Conservation (phyloP, 768 basidiomycete genomes). For the Russula abietina region DNA sequence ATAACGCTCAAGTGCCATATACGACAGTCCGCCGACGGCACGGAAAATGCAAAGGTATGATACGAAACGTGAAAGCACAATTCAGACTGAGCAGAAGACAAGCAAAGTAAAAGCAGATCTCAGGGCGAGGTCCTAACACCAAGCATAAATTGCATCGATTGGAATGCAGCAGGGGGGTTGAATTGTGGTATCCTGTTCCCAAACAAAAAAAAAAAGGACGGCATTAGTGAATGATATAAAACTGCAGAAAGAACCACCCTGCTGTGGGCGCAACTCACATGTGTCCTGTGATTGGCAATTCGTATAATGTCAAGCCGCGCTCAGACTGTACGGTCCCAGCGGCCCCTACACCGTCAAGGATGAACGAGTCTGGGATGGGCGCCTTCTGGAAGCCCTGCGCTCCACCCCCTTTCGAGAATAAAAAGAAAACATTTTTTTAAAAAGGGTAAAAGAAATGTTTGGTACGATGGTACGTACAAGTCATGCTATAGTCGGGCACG, state of each 20-base stretch:
- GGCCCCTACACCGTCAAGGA: constrained; percentile 21
- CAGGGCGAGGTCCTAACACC: constrained; percentile 10
- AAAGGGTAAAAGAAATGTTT: background rate
- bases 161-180: constrained; percentile 21
- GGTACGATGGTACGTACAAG: constrained; percentile 16
- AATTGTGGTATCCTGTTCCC: constrained; percentile 23
- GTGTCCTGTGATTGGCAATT: constrained; percentile 22
- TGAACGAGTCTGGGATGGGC: constrained; percentile 17
- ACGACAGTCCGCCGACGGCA: background rate
- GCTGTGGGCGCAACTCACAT: constrained; percentile 12
- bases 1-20: background rate
- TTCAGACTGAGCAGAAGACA: background rate
- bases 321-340: constrained; percentile 22
- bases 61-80: background rate
- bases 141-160: constrained; percentile 19
- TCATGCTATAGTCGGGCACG: constrained; percentile 15
- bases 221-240: background rate
- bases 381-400: constrained; percentile 21
- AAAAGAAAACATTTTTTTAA: background rate
- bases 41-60: background rate
- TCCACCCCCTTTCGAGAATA: constrained; percentile 12
- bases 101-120: background rate
- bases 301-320: constrained; percentile 22
- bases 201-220: background rate
- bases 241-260: background rate